Evolutionary conservation across 2,329 filamentous ascomycete genomes (phyloP).

Genomic region (Orbilia blumenaviensis): DNA sequence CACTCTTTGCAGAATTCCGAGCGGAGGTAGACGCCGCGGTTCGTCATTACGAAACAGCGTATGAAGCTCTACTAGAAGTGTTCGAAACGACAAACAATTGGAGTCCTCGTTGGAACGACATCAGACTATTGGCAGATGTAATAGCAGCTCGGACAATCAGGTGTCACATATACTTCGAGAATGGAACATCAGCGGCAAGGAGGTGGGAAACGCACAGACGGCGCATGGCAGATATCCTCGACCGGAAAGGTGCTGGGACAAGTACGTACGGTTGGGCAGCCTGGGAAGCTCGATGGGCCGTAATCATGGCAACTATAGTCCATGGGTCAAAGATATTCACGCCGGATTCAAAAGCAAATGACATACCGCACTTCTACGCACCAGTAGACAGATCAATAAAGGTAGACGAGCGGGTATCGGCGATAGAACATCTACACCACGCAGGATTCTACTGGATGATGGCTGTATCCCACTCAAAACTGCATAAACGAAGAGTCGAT

Average conservation of each 20-base stretch:
- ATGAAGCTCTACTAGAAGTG: conserved; percentile 85
- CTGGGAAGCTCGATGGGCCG: conserved; percentile 79
- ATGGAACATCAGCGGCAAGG: conserved; percentile 80
- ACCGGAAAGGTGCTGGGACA: conserved; percentile 83
- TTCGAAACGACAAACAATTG: conserved; percentile 89
- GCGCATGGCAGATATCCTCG: conserved; percentile 78
- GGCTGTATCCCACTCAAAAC: conserved; percentile 68
- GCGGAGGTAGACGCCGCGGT: conserved; percentile 90
- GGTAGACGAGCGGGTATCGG: conserved; percentile 68
- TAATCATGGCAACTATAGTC: conserved; percentile 51
- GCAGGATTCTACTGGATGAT: conserved; percentile 73
- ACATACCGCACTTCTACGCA: conserved; percentile 64
- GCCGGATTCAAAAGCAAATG: conserved; percentile 32
- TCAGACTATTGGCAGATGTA: conserved; percentile 83
- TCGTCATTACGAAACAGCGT: conserved; percentile 85
- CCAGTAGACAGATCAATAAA: conserved; percentile 68
- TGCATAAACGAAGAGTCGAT: conserved; percentile 67
- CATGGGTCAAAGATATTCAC: conserved; percentile 41
- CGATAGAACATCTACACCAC: conserved; percentile 73
- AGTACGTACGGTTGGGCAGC: conserved; percentile 92
- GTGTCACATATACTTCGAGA: conserved; percentile 80
- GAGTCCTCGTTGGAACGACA: conserved; percentile 90
- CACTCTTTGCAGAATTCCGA: conserved; percentile 88
- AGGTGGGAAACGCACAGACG: conserved; percentile 81
- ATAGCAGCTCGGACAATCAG: conserved; percentile 82